Evolutionary conservation across 495 filamentous ascomycete species (phyloP).

Genomic region (Aspergillus homomorphus): DNA sequence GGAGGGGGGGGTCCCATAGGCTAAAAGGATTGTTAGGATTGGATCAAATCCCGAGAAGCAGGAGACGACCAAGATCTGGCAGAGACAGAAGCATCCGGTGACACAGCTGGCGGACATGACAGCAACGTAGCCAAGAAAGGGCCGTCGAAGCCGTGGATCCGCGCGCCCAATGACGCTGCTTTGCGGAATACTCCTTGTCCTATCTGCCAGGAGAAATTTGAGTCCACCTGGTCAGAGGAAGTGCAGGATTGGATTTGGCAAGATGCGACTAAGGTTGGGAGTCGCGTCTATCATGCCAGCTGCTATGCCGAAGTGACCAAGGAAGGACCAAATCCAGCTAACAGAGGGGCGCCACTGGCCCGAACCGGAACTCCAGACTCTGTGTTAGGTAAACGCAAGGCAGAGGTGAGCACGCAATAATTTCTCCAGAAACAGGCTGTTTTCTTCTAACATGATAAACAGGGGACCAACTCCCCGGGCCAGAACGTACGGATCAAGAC

Average conservation of each 20-base stretch:
- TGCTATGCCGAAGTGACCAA: constrained; percentile 83
- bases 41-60: constrained; percentile 78
- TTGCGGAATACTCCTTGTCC: constrained; percentile 73
- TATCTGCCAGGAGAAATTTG: constrained; percentile 93
- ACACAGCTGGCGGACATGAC: constrained; percentile 32
- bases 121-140: constrained; percentile 46
- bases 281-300: constrained; percentile 80
- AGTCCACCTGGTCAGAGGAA: constrained; percentile 83
- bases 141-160: constrained; percentile 71
- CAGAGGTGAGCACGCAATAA: constrained; percentile 53
- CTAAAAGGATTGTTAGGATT: constrained; percentile 54
- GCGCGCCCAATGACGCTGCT: constrained; percentile 73
- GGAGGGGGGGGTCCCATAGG: background rate
- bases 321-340: constrained; percentile 44
- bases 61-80: constrained; percentile 57
- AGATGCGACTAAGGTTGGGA: constrained; percentile 77
- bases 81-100: constrained; percentile 38
- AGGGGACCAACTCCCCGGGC: constrained; percentile 38
- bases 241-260: constrained; percentile 97
- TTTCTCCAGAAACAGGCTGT: background rate
- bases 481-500: constrained; percentile 42
- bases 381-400: constrained; percentile 73
- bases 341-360: constrained; percentile 39
- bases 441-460: constrained; percentile 14
- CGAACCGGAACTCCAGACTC: constrained; percentile 60